Base-by-base conservation (phyloP, 179 eudicot genomes). In the Sideroxylon spinosum region DNA sequence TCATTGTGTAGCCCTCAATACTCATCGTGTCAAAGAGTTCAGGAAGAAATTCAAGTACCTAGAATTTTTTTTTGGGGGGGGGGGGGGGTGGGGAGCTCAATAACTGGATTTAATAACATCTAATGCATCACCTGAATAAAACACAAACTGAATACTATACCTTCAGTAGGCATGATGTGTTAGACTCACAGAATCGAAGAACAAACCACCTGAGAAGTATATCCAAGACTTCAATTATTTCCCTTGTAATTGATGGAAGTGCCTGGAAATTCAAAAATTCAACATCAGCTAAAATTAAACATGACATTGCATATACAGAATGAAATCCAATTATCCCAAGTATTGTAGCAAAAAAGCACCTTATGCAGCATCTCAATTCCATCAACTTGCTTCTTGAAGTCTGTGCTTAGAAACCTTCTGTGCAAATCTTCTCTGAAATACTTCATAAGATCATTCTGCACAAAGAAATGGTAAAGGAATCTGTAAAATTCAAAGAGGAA, bases 1-100 rank as follows among this genome's bases (percentile, higher is more conserved):
- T 96, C 85, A 96, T 82, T 22, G 84, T 85, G 85, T 96, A 96
- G 7, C 95, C 93, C 82, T 91, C 98, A 83, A 83, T 86, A 85
- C 83, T 93, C 88, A 96, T 86, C 60, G 84, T 82, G 79, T 86
- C 92, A 81, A 96, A 83, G 80, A 96, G 94, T 72, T 96, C 98
- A 37, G 98, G 97, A 80, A 96, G 95, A 84, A 96, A 96, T 73
- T 96, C 99, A 66, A 96, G 85, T 76, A 92, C 99, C 99, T 96
- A 19, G 44, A 3, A 3, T 37, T 37, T 37, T 37, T 37, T 37
- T 37, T 37, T 37, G 3, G 3, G 1, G 0, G 1, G 5, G 5
- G 44, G 3, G 3, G 1, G 0, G 1, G 5, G 3, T 37, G 1
- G 0, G 1, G 5, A 37, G 44, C 44, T 37, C 44, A 37, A 78